Base-by-base conservation (phyloP, 495 filamentous ascomycete genomes). In the Penicillium angulare region DNA sequence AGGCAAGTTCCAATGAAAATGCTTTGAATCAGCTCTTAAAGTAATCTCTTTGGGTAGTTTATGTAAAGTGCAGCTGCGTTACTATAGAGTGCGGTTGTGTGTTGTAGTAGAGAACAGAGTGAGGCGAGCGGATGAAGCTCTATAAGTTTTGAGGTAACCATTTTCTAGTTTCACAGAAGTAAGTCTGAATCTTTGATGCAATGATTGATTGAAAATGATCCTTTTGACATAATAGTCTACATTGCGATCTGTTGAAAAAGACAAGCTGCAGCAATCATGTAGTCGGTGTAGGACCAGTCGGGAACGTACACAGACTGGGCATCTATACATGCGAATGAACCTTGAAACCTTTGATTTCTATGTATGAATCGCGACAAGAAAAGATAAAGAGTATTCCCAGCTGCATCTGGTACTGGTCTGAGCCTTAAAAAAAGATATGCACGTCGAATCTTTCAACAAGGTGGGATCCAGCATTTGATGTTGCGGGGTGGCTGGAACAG, bases 81-180 rank as follows among this genome's bases (percentile, higher is more conserved):
- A n/a, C n/a, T n/a, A n/a, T n/a, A n/a, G n/a, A n/a, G n/a, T n/a
- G n/a, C n/a, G n/a, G n/a, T n/a, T n/a, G n/a, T n/a, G n/a, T n/a
- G n/a, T n/a, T n/a, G n/a, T n/a, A n/a, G n/a, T n/a, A n/a, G n/a
- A n/a, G n/a, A n/a, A n/a, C n/a, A 42, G 23, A 29, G 26, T 20
- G 45, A 20, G 35, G 23, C 13, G 32, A 26, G 34, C 18, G 21
- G 15, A 50, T 44, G 33, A 23, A 24, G 52, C n/a, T 50, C 16
- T 46, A 31, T 50, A 55, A 50, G 31, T 49, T 24, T 8, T 26
- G 29, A 39, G 32, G 40, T n/a, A n/a, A n/a, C n/a, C n/a, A n/a
- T n/a, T n/a, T n/a, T n/a, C n/a, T n/a, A n/a, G n/a, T n/a, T n/a
- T n/a, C n/a, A n/a, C n/a, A n/a, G n/a, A n/a, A n/a, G n/a, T n/a